Percentiles rank a stretch among this genome's conserved stretches.
These are phyloP conservation scores for Lactarius psammicola DNA, from an alignment of 768 basidiomycete species.

Conservation along the genomic window DNA sequence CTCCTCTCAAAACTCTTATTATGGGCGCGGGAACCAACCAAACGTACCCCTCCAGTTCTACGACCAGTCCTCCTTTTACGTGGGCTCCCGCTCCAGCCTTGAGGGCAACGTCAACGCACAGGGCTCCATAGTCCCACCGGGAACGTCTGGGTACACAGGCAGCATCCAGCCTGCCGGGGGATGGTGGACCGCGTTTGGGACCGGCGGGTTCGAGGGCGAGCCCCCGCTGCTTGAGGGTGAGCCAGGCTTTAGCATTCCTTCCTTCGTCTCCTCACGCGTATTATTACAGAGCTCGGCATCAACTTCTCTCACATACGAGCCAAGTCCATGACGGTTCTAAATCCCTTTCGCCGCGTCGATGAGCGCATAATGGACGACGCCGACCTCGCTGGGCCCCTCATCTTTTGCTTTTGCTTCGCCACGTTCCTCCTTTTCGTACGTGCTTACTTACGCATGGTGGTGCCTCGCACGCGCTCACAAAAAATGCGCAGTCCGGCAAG, in stretches of 20 bases:
- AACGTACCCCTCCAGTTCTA: constrained; percentile 76
- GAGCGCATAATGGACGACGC: constrained; percentile 99
- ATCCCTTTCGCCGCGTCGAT: constrained; percentile 80
- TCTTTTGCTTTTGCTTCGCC: constrained; percentile 94
- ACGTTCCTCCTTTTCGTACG: constrained; percentile 88
- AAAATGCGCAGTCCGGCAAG: constrained; percentile 78
- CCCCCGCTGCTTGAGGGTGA: constrained; percentile 92
- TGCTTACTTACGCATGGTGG: constrained; percentile 27
- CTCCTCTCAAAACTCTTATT: constrained; percentile 60
- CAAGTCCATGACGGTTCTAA: constrained; percentile 94
- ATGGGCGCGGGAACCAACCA: constrained; percentile 43
- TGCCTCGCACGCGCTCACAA: background rate
- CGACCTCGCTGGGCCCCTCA: constrained; percentile 92
- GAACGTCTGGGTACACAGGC: constrained; percentile 58
- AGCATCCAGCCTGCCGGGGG: constrained; percentile 70
- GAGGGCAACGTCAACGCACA: constrained; percentile 64
- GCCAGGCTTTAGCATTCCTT: constrained; percentile 27
- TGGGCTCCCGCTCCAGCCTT: constrained; percentile 70
- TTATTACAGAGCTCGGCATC: constrained; percentile 82
- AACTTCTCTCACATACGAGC: constrained; percentile 95
- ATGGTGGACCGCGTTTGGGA: constrained; percentile 97
- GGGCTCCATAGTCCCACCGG: constrained; percentile 48
- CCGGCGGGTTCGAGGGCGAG: constrained; percentile 93
- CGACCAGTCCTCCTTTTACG: constrained; percentile 61
- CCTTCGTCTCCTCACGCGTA: constrained; percentile 1